Evolutionary conservation across 495 filamentous ascomycete genomes (phyloP), one percentile per base, ranked within the genome.

Genomic region (Penicillium desertorum): DNA sequence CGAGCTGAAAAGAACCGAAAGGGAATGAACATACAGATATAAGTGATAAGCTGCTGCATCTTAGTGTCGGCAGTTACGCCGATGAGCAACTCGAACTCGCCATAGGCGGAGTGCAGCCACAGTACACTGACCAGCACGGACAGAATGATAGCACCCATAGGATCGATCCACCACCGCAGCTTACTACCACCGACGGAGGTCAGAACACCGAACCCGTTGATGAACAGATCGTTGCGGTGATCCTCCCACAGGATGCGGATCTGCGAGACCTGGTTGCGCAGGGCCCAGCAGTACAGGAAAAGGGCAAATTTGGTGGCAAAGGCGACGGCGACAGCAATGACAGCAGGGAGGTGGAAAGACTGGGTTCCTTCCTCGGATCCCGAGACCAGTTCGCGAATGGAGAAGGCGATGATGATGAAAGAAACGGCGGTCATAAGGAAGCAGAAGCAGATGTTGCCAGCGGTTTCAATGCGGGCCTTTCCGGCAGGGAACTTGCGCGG

Each of bases 381-480:
- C 6, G 51, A 57, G 11, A 69, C 77, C 8, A 98, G 76, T 36
- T 95, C 87, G 22, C 85, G 80, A 27, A 83, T 76, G 0, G 91
- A 91, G 70, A 96, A 87, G 42, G 93, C 91, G 58, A 98, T 91
- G 22, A 98, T 80, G 70, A 98, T 89, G 60, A 90, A 79, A 3
- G 92, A 96, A 17, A 98, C 93, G 45, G 90, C 78, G 45, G 84
- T 89, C 94, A 98, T 98, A 63, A 98, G 80, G 76, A 95, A 96
- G 75, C 93, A 96, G 79, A 98, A 98, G 59, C 87, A 84, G 62
- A 98, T 98, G 66, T 98, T 98, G 45, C 94, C 94, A 1, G 91
- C 90, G 5, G 92, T 98, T 73, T 98, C 94, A 50, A 98, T 89
- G 20, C 94, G 86, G 8, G 92, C 92, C 70, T 97, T 98, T 55